These are phyloP conservation scores for Dichotomocladium elegans DNA, from an alignment of 371 early-diverging fungal species.

Conservation along the genomic window DNA sequence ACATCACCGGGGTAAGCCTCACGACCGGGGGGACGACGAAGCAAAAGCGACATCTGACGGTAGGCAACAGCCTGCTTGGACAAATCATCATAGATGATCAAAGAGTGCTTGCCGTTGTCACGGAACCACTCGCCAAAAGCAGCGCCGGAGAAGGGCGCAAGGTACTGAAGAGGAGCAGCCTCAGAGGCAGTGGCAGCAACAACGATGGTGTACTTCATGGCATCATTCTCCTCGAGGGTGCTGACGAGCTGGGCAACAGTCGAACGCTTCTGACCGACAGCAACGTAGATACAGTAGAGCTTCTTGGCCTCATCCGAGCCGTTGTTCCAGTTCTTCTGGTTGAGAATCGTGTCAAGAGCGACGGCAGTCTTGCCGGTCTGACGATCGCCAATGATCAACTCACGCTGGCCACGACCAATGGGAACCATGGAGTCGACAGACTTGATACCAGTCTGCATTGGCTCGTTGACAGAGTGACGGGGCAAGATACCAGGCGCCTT, in stretches of 20 bases:
- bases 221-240: slow-evolving; percentile 85
- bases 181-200: slow-evolving; percentile 97
- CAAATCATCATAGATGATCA: slow-evolving; percentile 96
- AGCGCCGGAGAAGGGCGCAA: slow-evolving; percentile 95
- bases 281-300: slow-evolving; percentile 95
- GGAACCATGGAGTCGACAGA: slow-evolving; percentile 98
- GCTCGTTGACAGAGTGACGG: slow-evolving; percentile 94
- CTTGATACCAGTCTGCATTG: slow-evolving; percentile 98
- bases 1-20: slow-evolving; percentile 98
- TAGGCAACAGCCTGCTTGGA: slow-evolving; percentile 98
- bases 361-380: slow-evolving; percentile 97
- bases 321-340: slow-evolving; percentile 96
- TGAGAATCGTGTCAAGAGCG: slow-evolving; percentile 92
- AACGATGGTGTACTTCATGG: slow-evolving; percentile 85
- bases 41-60: slow-evolving; percentile 95
- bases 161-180: slow-evolving; percentile 93
- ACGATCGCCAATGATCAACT: slow-evolving; percentile 98
- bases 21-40: slow-evolving; percentile 97
- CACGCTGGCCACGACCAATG: slow-evolving; percentile 98
- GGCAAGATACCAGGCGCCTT: slow-evolving; percentile 98
- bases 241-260: slow-evolving; percentile 96
- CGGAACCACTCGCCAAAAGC: slow-evolving; percentile 94
- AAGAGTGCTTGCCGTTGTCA: slow-evolving; percentile 90
- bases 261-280: slow-evolving; percentile 96
- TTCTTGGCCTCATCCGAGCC: slow-evolving; percentile 44